Evolutionary conservation across 352 stramenopile species (phyloP), one percentile per base, ranked within the genome.

Genomic region (Pythium sukuiense): DNA sequence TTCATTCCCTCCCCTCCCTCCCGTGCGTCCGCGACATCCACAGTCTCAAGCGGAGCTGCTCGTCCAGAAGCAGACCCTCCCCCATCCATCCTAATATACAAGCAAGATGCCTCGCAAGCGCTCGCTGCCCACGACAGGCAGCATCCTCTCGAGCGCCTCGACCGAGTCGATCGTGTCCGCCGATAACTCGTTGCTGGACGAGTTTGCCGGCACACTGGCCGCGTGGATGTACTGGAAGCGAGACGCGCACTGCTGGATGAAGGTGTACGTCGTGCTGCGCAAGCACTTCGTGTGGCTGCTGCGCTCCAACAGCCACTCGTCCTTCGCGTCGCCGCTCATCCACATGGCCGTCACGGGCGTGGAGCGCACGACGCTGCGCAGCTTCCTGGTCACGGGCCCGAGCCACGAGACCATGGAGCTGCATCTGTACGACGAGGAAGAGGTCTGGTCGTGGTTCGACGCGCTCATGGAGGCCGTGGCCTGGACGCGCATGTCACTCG

Each of bases 171-270:
- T 60, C 63, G 49, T 64, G 12, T 74, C 68, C 41, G 27, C 32
- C 33, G 57, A 63, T 18, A 67, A 61, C 5, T 67, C 77, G 46
- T 75, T 82, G 70, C 64, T 79, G 20, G 70, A 80, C 24, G 65
- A 54, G 20, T 62, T 63, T 49, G 65, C 72, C 32, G 35, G 50
- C 29, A 39, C 65, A 27, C 61, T 87, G 39, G 70, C 86, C 50
- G 81, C 77, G 39, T 92, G 84, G 84, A 88, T 90, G 76, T 92
- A 90, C 74, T 92, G 84, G 84, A 81, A 82, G 48, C 81, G 76
- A 57, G 78, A 81, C 56, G 55, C 52, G 45, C 71, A 81, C 59
- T 88, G 76, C 73, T 92, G 84, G 84, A 80, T 86, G 61, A 92
- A 92, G 69, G 84, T 92, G 56, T 90, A 80, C 69, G 81, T 77